phyloP scores from a whole-genome alignment of 495 filamentous ascomycete species.

The Ascodesmis nigricans region DNA sequence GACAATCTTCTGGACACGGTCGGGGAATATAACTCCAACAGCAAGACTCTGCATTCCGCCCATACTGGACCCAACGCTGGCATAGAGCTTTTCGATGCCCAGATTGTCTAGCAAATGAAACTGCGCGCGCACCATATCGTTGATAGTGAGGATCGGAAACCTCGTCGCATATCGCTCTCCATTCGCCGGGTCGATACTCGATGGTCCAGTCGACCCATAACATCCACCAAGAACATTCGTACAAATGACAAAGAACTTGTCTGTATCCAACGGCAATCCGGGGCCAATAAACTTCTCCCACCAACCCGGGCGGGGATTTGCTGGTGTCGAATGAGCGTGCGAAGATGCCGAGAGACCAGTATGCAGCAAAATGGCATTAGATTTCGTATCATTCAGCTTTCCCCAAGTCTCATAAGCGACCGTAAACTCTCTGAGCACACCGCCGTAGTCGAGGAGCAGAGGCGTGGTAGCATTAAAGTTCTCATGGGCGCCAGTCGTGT shows the following conservation, averaged over 20 bases:
- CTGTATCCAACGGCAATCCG: slow-evolving; percentile 62
- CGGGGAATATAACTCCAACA: slow-evolving; percentile 67
- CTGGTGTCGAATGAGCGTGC: slow-evolving; percentile 72
- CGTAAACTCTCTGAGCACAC: slow-evolving; percentile 61
- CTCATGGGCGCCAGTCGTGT: slow-evolving; percentile 66
- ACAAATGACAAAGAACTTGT: slow-evolving; percentile 83
- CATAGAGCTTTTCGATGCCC: slow-evolving; percentile 60
- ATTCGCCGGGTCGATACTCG: slow-evolving; percentile 70
- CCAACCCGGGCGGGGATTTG: slow-evolving; percentile 80
- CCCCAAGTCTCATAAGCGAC: slow-evolving; percentile 95
- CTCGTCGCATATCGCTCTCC: slow-evolving; percentile 77
- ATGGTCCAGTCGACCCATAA: slow-evolving; percentile 86
- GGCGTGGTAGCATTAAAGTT: slow-evolving; percentile 51
- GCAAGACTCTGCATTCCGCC: slow-evolving; percentile 94
- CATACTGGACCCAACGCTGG: slow-evolving; percentile 92
- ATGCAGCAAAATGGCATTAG: slow-evolving; percentile 80
- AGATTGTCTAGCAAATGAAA: slow-evolving; percentile 70
- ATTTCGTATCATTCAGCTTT: slow-evolving; percentile 50
- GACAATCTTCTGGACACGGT: slow-evolving; percentile 57
- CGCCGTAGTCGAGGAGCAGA: slow-evolving; percentile 80
- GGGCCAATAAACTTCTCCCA: slow-evolving; percentile 99
- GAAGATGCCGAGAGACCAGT: slow-evolving; percentile 90
- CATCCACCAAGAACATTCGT: slow-evolving; percentile 94
- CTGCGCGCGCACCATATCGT: slow-evolving; percentile 94
- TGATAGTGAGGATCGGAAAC: slow-evolving; percentile 88